Base-by-base conservation (phyloP, 768 basidiomycete species). In the Boletus patriciae region DNA sequence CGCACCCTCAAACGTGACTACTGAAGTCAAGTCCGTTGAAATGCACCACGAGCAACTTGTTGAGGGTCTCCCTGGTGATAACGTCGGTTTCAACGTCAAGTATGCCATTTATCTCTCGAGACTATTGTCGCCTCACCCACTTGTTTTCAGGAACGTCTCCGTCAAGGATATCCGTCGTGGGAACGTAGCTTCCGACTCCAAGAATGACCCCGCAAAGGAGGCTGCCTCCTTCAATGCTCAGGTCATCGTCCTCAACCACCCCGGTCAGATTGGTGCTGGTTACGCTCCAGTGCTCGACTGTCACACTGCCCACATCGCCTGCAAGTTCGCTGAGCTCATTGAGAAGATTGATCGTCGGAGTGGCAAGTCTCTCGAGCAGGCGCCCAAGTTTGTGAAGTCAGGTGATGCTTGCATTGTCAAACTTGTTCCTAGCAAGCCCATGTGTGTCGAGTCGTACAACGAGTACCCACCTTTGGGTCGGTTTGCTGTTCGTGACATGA, bases 21-120 rank as follows among this genome's bases (percentile, higher is more conserved):
- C 97, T 80, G 97, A 99, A 93, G 97, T 99, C 84, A 98, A 98
- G 88, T 98, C 97, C 69, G 94, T 97, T 76, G 95, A 98, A 81
- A 98, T 98, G 96, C 94, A 96, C 74, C 94, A 95, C 86, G 93
- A 95, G 76, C 93, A 95, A 78, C 94, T 99, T 76, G 87, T 82
- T 74, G 82, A 92, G 78, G 97, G 96, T 80, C 64, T 80, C 62
- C 97, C 97, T 59, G 97, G 97, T 83, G 97, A 99, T 86, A 99
- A 99, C 78, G 96, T 99, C 73, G 93, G 94, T 66, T 98, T 97
- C 87, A 97, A 97, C 87, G 90, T 95, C 82, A 96, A 95, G 89
- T 89, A 65, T 25, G 86, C 72, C 9, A 18, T 65, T 56, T 53
- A 54, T 25, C 23, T 53, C 41, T 52, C 4, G 11, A 43, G 50